Base-by-base conservation (phyloP, 2,329 filamentous ascomycete genomes). In the Orbilia javanica region DNA sequence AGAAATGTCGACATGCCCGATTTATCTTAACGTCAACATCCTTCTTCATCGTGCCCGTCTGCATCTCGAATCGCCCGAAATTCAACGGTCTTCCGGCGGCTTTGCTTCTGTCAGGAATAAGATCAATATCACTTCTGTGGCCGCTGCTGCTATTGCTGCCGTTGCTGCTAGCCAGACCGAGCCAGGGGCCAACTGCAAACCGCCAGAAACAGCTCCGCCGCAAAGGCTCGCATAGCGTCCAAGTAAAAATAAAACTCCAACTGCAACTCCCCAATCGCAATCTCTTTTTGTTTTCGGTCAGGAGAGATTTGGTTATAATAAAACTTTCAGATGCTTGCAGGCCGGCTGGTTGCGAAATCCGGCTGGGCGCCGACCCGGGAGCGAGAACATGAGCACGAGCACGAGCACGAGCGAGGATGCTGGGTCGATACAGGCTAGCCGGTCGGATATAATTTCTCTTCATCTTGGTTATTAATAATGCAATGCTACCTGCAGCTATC, bases 1-100 rank as follows among this genome's bases (percentile, higher is more conserved):
- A 31, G 27, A 13, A 57, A 60, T 60, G 34, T 60, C 55, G 55
- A 60, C 55, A 60, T 42, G 55, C 55, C 55, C 55, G 55, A 60
- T 60, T 60, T 42, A 60, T 57, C 13, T 39, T 39, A 39, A 39
- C 7, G 29, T 31, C 29, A 31, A 31, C 29, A 53, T 53, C 27
- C 5, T 29, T 18, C n/a, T n/a, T n/a, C n/a, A n/a, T n/a, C n/a
- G n/a, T n/a, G n/a, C n/a, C n/a, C n/a, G n/a, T n/a, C n/a, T n/a
- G n/a, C 50, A 53, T 60, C 55, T 60, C 55, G 34, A 60, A 60
- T 27, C 4, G 31, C 34, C 55, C 55, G 55, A 18, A 42, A 42
- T 27, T 34, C 55, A 34, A 60, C 55, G 55, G 31, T 18, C 31
- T 42, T n/a, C 31, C n/a, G n/a, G n/a, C n/a, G n/a, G n/a, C n/a